Evolutionary conservation across 225 moss, liverwort and hornwort genomes (phyloP).

Genomic region (Physcomitrium patens): DNA sequence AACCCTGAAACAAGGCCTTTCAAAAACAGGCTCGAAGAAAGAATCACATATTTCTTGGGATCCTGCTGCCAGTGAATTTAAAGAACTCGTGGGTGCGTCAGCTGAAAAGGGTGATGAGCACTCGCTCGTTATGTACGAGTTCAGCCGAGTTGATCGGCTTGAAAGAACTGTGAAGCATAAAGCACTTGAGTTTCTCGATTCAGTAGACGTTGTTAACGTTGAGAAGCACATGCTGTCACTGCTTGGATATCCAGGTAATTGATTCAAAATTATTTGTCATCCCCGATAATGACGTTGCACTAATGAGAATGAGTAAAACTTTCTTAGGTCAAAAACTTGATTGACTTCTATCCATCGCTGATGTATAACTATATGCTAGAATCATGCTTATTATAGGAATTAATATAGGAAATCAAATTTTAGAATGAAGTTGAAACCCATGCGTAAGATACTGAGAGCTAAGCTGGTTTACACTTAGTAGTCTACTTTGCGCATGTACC

Average conservation of each 20-base stretch:
- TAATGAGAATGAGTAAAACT: not conserved
- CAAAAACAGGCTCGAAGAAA: slow-evolving; percentile 16
- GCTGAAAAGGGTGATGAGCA: slow-evolving; percentile 45
- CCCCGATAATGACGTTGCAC: not conserved
- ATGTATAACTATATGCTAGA: not conserved
- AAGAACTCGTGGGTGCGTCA: slow-evolving; percentile 24
- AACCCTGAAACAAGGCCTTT: not conserved
- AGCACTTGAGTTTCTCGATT: slow-evolving; percentile 48
- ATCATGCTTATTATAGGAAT: not conserved
- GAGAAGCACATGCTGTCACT: slow-evolving; percentile 67
- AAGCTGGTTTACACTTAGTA: not conserved
- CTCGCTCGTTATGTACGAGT: slow-evolving; percentile 64
- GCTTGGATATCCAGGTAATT: slow-evolving; percentile 72
- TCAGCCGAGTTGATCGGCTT: slow-evolving; percentile 50
- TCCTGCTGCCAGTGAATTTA: slow-evolving; percentile 32
- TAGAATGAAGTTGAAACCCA: not conserved
- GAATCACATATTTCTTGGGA: slow-evolving; percentile 19
- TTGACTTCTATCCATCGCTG: not conserved
- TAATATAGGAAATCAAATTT: not conserved
- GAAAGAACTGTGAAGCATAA: slow-evolving; percentile 38
- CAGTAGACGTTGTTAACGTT: slow-evolving; percentile 53
- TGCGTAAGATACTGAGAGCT: not conserved
- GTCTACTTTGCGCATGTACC: not conserved
- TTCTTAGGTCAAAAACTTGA: not conserved
- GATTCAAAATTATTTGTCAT: not conserved